phyloP scores from a whole-genome alignment of 371 early-diverging fungal species.

The Mucor indicus region DNA sequence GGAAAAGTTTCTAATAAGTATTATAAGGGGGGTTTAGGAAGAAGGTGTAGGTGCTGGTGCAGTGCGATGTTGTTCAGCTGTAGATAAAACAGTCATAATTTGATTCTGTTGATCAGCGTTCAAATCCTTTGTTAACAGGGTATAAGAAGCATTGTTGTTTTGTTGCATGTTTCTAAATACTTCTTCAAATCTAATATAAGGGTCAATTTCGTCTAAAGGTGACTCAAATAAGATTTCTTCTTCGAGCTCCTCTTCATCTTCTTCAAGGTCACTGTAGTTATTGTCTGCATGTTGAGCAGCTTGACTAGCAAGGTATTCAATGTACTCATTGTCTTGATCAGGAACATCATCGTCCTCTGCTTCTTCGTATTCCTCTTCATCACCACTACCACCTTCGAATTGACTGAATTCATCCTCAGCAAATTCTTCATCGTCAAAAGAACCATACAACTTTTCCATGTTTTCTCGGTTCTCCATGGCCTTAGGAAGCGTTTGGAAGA shows the following conservation, averaged over 20 bases:
- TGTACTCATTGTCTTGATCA: constrained; percentile 60
- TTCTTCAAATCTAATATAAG: constrained; percentile 72
- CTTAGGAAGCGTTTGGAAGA: constrained; percentile 74
- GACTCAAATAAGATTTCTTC: constrained; percentile 84
- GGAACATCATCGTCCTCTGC: constrained; percentile 58
- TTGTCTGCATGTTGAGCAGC: constrained; percentile 31
- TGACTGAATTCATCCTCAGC: constrained; percentile 49
- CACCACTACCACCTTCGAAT: constrained; percentile 36
- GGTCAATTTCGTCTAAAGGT: constrained; percentile 83
- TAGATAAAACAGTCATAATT: constrained; percentile 42
- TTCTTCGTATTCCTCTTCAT: constrained; percentile 38
- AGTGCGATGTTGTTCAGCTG: constrained; percentile 39
- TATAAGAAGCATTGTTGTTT: constrained; percentile 43
- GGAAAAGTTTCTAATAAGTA: too few species aligned
- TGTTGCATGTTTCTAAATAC: constrained; percentile 35
- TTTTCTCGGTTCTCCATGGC: constrained; percentile 74
- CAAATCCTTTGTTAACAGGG: constrained; percentile 50
- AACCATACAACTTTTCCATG: constrained; percentile 61
- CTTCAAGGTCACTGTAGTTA: constrained; percentile 46
- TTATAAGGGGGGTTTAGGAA: too few species aligned
- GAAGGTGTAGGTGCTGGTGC: constrained; percentile 9
- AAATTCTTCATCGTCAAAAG: constrained; percentile 62
- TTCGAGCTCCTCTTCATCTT: constrained; percentile 64
- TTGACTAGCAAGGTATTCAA: constrained; percentile 64
- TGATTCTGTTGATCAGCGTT: constrained; percentile 45